phyloP scores from a whole-genome alignment of 2,329 filamentous ascomycete species.

The Colletotrichum nymphaeae region DNA sequence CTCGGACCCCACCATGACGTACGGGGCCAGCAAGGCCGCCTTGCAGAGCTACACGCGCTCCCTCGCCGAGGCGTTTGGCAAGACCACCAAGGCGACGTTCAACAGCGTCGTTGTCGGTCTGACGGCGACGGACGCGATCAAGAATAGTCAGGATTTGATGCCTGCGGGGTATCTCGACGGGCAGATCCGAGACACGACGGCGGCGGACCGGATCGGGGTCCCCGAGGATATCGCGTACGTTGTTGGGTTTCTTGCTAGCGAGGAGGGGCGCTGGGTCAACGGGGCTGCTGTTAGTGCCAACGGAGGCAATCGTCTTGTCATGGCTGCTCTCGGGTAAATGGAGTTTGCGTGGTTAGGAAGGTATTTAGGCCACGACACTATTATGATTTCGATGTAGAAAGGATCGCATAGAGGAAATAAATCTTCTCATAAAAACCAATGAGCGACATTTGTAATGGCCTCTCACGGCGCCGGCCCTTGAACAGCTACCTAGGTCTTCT shows the following conservation, averaged over 20 bases:
- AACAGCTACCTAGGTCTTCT: no score
- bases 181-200: not conserved
- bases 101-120: conserved; percentile 46
- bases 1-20: conserved; percentile 34
- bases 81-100: conserved; percentile 41
- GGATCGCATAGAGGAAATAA: no score
- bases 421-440: no score
- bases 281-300: conserved; percentile 19
- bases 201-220: not conserved
- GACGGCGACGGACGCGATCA: conserved; percentile 36
- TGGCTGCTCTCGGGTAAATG: no score
- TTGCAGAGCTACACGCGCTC: conserved; percentile 42
- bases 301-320: not conserved
- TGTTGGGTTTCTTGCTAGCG: conserved; percentile 25
- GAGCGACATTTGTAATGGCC: no score
- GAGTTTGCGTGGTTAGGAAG: no score
- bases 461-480: no score
- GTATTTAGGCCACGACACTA: no score
- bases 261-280: conserved; percentile 25
- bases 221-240: conserved; percentile 22
- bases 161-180: no score
- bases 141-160: not conserved
- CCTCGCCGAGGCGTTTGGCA: conserved; percentile 45
- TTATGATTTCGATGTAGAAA: no score
- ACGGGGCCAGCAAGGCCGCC: conserved; percentile 48